Conservation (phyloP, 768 basidiomycete genomes). For the Suillus plorans region DNA sequence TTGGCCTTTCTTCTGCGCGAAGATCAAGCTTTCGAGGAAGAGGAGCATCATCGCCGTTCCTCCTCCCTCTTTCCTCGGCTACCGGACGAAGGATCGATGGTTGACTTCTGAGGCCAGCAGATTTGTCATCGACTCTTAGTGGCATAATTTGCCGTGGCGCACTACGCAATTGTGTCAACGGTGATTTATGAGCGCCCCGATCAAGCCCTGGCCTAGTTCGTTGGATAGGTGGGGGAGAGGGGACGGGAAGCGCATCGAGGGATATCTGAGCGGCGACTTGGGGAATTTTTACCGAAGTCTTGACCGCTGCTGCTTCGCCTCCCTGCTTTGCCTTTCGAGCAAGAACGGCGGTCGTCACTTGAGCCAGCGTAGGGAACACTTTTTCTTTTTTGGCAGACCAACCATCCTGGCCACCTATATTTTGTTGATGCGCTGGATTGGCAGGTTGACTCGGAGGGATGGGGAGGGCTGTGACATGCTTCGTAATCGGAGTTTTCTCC, state of each 20-base stretch:
- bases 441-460: background rate
- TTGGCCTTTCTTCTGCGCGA: background rate
- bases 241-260: background rate
- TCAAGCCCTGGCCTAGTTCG: background rate
- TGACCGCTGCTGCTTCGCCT: background rate
- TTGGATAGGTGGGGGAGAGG: background rate
- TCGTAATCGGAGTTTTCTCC: background rate
- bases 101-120: background rate
- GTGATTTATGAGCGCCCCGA: background rate
- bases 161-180: background rate
- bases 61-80: too few species aligned
- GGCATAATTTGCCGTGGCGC: background rate
- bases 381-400: background rate
- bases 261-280: background rate
- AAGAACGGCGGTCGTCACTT: slow-evolving; percentile 1
- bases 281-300: background rate
- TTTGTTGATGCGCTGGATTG: background rate
- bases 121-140: background rate
- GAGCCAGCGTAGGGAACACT: background rate
- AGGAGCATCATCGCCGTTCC: background rate
- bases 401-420: background rate
- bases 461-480: background rate
- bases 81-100: background rate
- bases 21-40: background rate
- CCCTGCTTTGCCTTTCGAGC: background rate